Percentiles rank a stretch among this genome's conserved stretches.
Evolutionary conservation across 495 filamentous ascomycete genomes (phyloP).

Genomic region (Daldinia caldariorum): DNA sequence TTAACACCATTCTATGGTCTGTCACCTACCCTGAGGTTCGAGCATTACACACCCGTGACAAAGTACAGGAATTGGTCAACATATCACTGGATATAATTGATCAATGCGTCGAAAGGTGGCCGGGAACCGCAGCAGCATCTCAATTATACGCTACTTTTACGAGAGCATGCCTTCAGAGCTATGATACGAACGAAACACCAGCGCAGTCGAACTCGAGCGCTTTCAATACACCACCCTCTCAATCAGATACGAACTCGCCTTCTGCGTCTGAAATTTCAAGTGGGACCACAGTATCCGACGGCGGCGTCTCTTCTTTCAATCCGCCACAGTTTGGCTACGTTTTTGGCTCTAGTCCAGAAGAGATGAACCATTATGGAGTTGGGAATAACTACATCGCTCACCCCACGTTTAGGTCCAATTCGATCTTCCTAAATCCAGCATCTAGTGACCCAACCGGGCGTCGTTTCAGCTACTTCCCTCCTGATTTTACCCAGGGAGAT

Average conservation of each 20-base stretch:
- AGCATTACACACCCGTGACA: slow-evolving; percentile 69
- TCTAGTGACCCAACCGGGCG: slow-evolving; percentile 57
- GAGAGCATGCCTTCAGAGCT: slow-evolving; percentile 83
- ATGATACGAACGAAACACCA: slow-evolving; percentile 67
- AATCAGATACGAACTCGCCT: slow-evolving; percentile 57
- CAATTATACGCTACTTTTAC: slow-evolving; percentile 82
- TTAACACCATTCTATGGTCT: slow-evolving; percentile 89
- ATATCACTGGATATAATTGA: slow-evolving; percentile 78
- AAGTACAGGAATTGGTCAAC: slow-evolving; percentile 75
- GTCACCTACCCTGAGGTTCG: slow-evolving; percentile 81
- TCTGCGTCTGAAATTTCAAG: slow-evolving; percentile 50
- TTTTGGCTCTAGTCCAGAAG: slow-evolving; percentile 57
- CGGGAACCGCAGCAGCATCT: slow-evolving; percentile 83
- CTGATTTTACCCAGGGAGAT: slow-evolving; percentile 55
- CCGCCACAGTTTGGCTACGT: slow-evolving; percentile 63
- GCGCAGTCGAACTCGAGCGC: slow-evolving; percentile 65
- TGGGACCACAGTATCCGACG: slow-evolving; percentile 34
- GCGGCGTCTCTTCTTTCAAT: slow-evolving; percentile 47
- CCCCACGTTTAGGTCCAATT: slow-evolving; percentile 63
- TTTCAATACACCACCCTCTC: slow-evolving; percentile 69
- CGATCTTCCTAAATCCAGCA: slow-evolving; percentile 62
- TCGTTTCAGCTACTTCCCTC: slow-evolving; percentile 64
- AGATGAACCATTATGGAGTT: slow-evolving; percentile 52
- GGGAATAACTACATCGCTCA: slow-evolving; percentile 50
- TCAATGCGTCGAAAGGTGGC: slow-evolving; percentile 83